These are phyloP conservation scores for Nematocida sp. DNA, from an alignment of 371 early-diverging fungal genomes.

Conservation along the genomic window DNA sequence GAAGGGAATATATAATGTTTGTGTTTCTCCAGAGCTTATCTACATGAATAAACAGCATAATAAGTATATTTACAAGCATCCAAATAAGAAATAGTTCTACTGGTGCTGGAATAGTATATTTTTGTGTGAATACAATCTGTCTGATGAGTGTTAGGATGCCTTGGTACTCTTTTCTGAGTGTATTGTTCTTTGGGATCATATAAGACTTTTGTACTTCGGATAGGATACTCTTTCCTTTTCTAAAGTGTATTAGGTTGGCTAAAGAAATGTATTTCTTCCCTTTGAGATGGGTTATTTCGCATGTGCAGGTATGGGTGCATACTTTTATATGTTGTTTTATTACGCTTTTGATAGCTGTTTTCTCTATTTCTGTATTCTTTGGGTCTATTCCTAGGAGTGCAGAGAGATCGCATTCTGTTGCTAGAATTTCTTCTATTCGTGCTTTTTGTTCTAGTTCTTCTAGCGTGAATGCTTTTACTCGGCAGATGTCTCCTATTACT, in stretches of 20 bases:
- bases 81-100: conserved; percentile 40
- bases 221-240: conserved; percentile 34
- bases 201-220: conserved; percentile 22
- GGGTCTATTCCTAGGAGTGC: conserved; percentile 5
- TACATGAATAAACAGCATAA: conserved; percentile 6
- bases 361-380: conserved; percentile 2
- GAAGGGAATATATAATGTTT: not conserved
- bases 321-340: not conserved
- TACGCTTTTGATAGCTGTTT: conserved; percentile 8
- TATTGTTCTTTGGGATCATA: conserved; percentile 33
- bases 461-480: conserved; percentile 24
- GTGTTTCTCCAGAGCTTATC: not conserved
- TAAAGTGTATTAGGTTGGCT: not conserved
- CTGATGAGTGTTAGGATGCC: conserved; percentile 10
- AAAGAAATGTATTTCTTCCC: conserved; percentile 2
- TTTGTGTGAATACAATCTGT: conserved; percentile 18
- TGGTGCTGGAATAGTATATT: conserved; percentile 4
- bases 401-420: conserved; percentile 38
- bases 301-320: conserved; percentile 7
- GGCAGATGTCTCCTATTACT: conserved; percentile 29
- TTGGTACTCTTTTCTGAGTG: conserved; percentile 29
- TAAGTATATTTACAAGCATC: conserved; percentile 20
- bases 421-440: conserved; percentile 4
- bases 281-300: conserved; percentile 14
- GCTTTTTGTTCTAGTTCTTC: conserved; percentile 41